Evolutionary conservation across 2,329 filamentous ascomycete genomes (phyloP), one percentile per base, ranked within the genome.

Genomic region (Colletotrichum cordylinicola): DNA sequence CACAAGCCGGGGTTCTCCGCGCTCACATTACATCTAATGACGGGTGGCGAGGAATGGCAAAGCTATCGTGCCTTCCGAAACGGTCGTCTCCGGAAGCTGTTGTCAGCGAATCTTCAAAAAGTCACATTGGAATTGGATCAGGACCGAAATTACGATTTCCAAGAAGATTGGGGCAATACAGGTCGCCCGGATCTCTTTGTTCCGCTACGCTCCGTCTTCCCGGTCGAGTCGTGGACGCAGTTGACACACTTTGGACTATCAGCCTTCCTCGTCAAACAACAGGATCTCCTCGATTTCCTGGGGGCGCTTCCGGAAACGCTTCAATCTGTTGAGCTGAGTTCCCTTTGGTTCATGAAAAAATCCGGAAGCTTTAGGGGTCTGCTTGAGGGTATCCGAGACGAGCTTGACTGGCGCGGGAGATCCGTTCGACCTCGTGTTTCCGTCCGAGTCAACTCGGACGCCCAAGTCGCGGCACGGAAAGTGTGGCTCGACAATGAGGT

Each of bases 201-300:
- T 6, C 79, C 82, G 0, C 75, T 86, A 8, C 58, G 70, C 2
- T 78, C 61, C 4, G 79, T 86, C 13, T 80, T 86, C 16, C 81
- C 83, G 1, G 18, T 83, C 4, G 73, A 81, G 0, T 77, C 73
- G 2, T 84, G 81, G 83, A 48, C 77, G 0, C 77, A 72, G 0
- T 77, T 87, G 5, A 77, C 77, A 1, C 82, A 84, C 33, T 84
- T 86, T 75, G 76, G 79, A 2, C 78, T 86, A 2, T 80, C 78
- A 2, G 37, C 74, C 10, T 81, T 83, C 8, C 16, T 80, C 0
- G 80, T 85, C 3, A 69, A 58, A 24, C 72, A 80, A 33, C 55
- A 76, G 1, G 82, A 84, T 39, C 43, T 85, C 0, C 58, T 85
- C 16, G 70, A 76, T 0, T 67, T 85, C 2, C 80, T 86, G 12